Percentiles rank a stretch among this genome's conserved stretches.
phyloP scores from a whole-genome alignment of 345 rosid genomes.

The Sisymbrium irio region DNA sequence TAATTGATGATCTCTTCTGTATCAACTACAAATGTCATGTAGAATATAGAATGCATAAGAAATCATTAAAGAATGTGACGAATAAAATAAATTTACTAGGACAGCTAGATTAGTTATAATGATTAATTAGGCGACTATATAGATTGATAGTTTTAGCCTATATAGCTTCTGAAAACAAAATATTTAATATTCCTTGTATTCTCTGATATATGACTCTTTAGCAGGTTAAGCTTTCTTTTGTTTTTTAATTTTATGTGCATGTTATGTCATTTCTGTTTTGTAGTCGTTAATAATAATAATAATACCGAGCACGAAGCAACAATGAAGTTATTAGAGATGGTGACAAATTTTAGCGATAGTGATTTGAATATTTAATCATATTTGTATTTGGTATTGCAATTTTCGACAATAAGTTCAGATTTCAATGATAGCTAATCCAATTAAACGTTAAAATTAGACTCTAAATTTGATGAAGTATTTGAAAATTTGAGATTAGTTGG shows the following conservation, averaged over 20 bases:
- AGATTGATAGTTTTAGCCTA: neutral
- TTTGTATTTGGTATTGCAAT: neutral
- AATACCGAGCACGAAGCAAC: neutral
- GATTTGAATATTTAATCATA: neutral
- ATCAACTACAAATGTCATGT: conserved; percentile 1
- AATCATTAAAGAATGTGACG: neutral
- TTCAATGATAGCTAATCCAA: neutral
- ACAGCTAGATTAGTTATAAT: conserved; percentile 3
- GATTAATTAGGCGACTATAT: neutral
- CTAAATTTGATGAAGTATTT: neutral
- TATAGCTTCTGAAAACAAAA: neutral
- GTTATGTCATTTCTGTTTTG: no score
- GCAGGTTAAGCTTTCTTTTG: neutral
- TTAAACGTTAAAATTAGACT: neutral
- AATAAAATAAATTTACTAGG: neutral
- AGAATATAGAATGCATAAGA: neutral
- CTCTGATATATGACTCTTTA: neutral
- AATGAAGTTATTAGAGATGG: neutral
- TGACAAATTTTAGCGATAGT: neutral
- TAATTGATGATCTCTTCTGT: conserved; percentile 17
- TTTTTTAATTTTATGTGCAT: neutral
- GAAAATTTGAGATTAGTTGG: neutral
- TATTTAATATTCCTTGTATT: neutral
- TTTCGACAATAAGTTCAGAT: neutral
- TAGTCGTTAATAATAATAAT: neutral